Evolutionary conservation across 1,139 yeast genomes (phyloP), one percentile per base, ranked within the genome.

Genomic region (Zygosaccharomyces sapae): DNA sequence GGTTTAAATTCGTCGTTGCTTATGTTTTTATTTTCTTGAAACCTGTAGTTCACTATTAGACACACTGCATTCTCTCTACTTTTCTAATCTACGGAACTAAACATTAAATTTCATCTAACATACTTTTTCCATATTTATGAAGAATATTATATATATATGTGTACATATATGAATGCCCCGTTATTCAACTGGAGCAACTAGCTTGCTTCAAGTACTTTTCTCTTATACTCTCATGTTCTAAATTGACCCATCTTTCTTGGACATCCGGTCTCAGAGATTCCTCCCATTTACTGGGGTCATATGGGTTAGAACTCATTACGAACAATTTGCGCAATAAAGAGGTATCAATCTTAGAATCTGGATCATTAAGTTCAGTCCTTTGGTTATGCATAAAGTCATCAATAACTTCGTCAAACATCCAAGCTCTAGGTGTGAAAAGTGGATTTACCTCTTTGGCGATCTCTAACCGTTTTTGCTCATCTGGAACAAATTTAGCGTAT

Each of bases 341-440:
- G 3, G 52, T 51, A 38, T 62, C 65, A 7, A 61, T 29, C 7
- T 48, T 30, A 2, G 53, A 48, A 0, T 47, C 43, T 1, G 58
- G 56, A 35, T 58, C 53, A 22, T 53, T 45, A 18, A 68, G 57
- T 35, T 62, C 63, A n/a, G 64, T 61, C 20, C 65, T 62, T 38
- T 49, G 64, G 10, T 56, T 53, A 10, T 62, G 64, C 20, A 57
- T 57, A 2, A 67, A 55, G 19, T 69, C 68, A 29, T 75, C 72
- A 45, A 87, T 83, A 0, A 88, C 96, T 52, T 89, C 92, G 48
- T 88, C 90, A 46, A 92, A 70, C 44, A 90, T 81, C 92, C 96
- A 88, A 55, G 83, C 86, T 51, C 92, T 75, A 12, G 96, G 95
- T 12, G 86, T 74, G 60, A 92, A 90, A 34, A 78, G 62, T 2